phyloP scores from a whole-genome alignment of 495 filamentous ascomycete species.

The Penicillium desertorum region DNA sequence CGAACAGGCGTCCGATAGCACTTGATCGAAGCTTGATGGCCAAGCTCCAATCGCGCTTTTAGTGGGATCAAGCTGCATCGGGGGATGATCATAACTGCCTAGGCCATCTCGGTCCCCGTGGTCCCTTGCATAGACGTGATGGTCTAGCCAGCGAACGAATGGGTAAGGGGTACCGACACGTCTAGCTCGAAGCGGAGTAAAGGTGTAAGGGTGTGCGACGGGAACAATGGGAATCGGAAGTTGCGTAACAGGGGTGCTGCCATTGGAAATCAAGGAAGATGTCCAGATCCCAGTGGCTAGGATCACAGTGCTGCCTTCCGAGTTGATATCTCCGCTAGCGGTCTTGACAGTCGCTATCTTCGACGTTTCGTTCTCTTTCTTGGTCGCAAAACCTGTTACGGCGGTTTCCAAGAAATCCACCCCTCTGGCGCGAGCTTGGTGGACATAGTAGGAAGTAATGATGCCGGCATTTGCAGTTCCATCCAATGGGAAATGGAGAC shows the following conservation, averaged over 20 bases:
- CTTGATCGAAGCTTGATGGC: conserved; percentile 26
- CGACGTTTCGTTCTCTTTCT: background rate
- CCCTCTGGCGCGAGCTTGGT: conserved; percentile 34
- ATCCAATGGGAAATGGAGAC: conserved; percentile 29
- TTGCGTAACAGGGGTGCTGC: conserved; percentile 2
- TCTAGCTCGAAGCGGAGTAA: conserved; percentile 18
- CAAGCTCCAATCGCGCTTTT: conserved; percentile 31
- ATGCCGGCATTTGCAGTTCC: conserved; percentile 30
- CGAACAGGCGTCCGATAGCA: conserved; percentile 26
- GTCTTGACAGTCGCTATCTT: conserved; percentile 19
- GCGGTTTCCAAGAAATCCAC: conserved; percentile 27
- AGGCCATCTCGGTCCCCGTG: conserved; percentile 35
- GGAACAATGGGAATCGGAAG: conserved; percentile 34
- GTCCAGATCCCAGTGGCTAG: conserved; percentile 40
- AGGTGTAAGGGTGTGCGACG: conserved; percentile 40
- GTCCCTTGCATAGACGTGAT: conserved; percentile 39
- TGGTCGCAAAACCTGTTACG: conserved; percentile 18
- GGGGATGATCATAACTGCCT: conserved; percentile 35
- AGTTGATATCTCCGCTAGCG: conserved; percentile 20
- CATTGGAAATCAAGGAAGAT: conserved; percentile 15
- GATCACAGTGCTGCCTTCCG: conserved; percentile 25
- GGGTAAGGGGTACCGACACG: conserved; percentile 21
- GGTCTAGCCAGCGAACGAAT: conserved; percentile 36
- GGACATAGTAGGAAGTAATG: conserved; percentile 30
- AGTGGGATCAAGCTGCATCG: conserved; percentile 22